These are phyloP conservation scores for Fraxinus sp. DNA, from an alignment of 305 asterid genomes.

Conservation along the genomic window DNA sequence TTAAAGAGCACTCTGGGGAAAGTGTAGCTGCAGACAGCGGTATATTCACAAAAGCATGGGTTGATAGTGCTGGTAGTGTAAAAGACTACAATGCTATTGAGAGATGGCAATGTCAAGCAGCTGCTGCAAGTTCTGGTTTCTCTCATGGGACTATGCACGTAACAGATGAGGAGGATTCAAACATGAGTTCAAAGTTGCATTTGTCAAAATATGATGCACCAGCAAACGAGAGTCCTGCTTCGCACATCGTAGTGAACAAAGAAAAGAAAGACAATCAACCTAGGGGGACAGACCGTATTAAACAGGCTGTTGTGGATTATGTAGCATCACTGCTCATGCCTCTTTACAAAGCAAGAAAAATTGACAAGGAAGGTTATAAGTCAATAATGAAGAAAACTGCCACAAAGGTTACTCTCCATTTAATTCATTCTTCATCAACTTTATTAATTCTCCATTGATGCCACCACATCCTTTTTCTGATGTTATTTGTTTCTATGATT, in stretches of 20 bases:
- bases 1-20: slow-evolving; percentile 92
- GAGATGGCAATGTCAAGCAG: slow-evolving; percentile 99
- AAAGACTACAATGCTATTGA: slow-evolving; percentile 95
- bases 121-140: slow-evolving; percentile 91
- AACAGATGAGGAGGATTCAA: slow-evolving; percentile 87
- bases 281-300: slow-evolving; percentile 79
- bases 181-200: slow-evolving; percentile 47
- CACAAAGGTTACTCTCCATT: slow-evolving; percentile 61
- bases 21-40: slow-evolving; percentile 76
- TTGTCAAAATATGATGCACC: slow-evolving; percentile 41
- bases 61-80: slow-evolving; percentile 81
- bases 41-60: slow-evolving; percentile 94
- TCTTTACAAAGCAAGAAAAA: slow-evolving; percentile 87
- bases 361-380: slow-evolving; percentile 86
- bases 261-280: slow-evolving; percentile 55
- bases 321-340: slow-evolving; percentile 98
- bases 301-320: slow-evolving; percentile 89
- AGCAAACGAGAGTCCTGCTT: slow-evolving; percentile 76
- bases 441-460: slow-evolving; percentile 16
- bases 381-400: slow-evolving; percentile 98
- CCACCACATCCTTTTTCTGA: slow-evolving; percentile 17
- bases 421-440: background rate
- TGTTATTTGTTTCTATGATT: slow-evolving; percentile 28
- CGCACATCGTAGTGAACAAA: slow-evolving; percentile 62
- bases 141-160: slow-evolving; percentile 54